Evolutionary conservation across 805 yeast species (phyloP).

Genomic region (Myxozyma vanderwaltii): DNA sequence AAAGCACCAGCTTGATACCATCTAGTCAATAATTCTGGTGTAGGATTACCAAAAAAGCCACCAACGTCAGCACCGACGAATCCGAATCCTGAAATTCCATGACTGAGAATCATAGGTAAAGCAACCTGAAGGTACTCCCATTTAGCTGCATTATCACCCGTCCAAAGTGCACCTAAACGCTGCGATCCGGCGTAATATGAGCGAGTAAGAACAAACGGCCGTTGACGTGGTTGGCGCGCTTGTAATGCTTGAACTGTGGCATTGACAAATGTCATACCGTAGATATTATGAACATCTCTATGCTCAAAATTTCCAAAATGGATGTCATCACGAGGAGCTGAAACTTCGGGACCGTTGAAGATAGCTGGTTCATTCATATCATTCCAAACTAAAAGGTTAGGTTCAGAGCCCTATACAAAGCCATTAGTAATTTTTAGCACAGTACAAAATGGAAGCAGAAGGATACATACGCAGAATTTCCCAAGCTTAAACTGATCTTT

Average conservation of each 20-base stretch:
- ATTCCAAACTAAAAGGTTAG: conserved; percentile 87
- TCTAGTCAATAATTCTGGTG: conserved; percentile 74
- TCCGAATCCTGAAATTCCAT: conserved; percentile 82
- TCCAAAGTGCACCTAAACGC: conserved; percentile 91
- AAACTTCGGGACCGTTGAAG: conserved; percentile 91
- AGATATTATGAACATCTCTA: conserved; percentile 84
- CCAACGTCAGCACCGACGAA: conserved; percentile 97
- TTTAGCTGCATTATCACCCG: conserved; percentile 92
- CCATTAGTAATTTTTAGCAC: background rate
- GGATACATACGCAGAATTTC: conserved; percentile 35
- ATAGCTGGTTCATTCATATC: conserved; percentile 98
- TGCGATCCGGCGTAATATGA: conserved; percentile 91
- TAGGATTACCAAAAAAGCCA: conserved; percentile 92
- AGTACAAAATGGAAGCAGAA: background rate
- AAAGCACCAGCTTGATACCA: conserved; percentile 97
- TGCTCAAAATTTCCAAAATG: conserved; percentile 86
- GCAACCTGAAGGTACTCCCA: conserved; percentile 86
- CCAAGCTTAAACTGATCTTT: conserved; percentile 53
- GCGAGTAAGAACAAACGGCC: conserved; percentile 89
- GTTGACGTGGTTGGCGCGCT: conserved; percentile 49
- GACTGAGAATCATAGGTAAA: conserved; percentile 83
- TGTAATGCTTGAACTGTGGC: conserved; percentile 71
- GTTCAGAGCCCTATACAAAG: conserved; percentile 42
- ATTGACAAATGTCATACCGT: conserved; percentile 78
- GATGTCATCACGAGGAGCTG: conserved; percentile 77